These are phyloP conservation scores for Marasmius fiardii DNA, from an alignment of 1,284 basidiomycete genomes.

Conservation along the genomic window DNA sequence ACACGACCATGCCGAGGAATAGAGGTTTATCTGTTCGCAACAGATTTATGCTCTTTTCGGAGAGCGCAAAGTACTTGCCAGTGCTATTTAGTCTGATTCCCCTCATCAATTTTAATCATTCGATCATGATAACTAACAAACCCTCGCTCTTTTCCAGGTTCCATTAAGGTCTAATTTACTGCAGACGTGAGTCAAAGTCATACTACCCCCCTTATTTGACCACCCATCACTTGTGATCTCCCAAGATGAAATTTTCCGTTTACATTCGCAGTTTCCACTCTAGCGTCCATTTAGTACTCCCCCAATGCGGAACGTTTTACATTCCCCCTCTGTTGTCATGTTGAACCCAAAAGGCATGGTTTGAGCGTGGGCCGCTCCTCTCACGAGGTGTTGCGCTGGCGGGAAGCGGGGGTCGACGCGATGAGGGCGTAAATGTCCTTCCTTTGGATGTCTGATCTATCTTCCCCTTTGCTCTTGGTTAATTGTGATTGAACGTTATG, in stretches of 20 bases:
- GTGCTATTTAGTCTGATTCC: conserved; percentile 80
- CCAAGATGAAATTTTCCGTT: conserved; percentile 57
- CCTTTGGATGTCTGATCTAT: conserved; percentile 72
- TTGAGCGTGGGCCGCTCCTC: conserved; percentile 43
- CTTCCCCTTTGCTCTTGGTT: background rate
- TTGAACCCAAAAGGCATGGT: conserved; percentile 50
- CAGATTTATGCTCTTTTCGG: conserved; percentile 56
- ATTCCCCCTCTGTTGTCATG: conserved; percentile 21
- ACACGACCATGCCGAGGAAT: conserved; percentile 74
- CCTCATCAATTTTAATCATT: conserved; percentile 3
- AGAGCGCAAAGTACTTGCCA: conserved; percentile 76
- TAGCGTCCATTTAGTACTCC: conserved; percentile 72
- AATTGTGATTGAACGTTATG: too few relatives aligned
- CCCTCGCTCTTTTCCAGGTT: background rate
- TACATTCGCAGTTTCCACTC: conserved; percentile 80
- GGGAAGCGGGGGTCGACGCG: conserved; percentile 55
- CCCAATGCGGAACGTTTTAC: conserved; percentile 30
- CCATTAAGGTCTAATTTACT: background rate
- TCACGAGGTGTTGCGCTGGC: conserved; percentile 54
- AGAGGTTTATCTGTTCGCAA: conserved; percentile 71
- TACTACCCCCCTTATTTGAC: conserved; percentile 5
- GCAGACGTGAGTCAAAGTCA: conserved; percentile 7
- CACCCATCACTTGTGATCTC: conserved; percentile 19
- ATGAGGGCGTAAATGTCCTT: conserved; percentile 60
- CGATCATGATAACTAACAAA: background rate